phyloP scores from a whole-genome alignment of 352 stramenopile species.

The Pythium scleroteichum region DNA sequence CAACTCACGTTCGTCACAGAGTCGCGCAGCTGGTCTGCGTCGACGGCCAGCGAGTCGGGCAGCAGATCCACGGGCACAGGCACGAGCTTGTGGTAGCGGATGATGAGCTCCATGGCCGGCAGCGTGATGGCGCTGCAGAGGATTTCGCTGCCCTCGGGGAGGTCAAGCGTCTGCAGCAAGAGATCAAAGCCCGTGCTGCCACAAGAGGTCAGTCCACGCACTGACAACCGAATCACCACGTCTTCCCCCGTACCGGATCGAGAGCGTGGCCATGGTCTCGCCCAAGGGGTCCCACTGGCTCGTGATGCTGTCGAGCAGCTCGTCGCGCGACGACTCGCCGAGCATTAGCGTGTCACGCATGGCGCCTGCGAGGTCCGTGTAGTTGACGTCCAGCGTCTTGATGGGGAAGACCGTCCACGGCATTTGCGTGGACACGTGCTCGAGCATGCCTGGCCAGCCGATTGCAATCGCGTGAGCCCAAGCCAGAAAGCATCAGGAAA shows the following conservation, averaged over 20 bases:
- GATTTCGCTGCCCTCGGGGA: conserved; percentile 71
- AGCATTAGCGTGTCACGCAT: conserved; percentile 58
- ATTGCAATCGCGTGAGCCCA: neutral
- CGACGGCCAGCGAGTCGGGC: conserved; percentile 57
- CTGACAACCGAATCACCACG: no score
- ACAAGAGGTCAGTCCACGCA: neutral
- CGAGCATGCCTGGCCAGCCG: conserved; percentile 38
- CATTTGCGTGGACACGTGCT: conserved; percentile 49
- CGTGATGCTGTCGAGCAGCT: conserved; percentile 50
- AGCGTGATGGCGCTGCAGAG: conserved; percentile 85
- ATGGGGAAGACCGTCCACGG: conserved; percentile 80
- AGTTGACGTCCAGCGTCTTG: conserved; percentile 84
- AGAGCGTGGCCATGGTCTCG: conserved; percentile 71
- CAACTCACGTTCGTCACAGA: conserved; percentile 43
- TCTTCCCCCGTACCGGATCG: conserved; percentile 46
- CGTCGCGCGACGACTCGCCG: conserved; percentile 50
- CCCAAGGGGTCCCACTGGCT: conserved; percentile 57
- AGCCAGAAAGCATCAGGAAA: no score
- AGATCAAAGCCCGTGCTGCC: conserved; percentile 81
- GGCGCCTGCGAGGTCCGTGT: conserved; percentile 59
- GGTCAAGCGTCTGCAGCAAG: conserved; percentile 70
- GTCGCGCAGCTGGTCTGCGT: conserved; percentile 46
- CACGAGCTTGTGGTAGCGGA: conserved; percentile 71
- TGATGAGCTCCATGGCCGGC: conserved; percentile 81
- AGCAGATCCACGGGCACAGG: conserved; percentile 73